phyloP scores from a whole-genome alignment of 2,329 filamentous ascomycete genomes.

The Ophiostoma tasmaniense region DNA sequence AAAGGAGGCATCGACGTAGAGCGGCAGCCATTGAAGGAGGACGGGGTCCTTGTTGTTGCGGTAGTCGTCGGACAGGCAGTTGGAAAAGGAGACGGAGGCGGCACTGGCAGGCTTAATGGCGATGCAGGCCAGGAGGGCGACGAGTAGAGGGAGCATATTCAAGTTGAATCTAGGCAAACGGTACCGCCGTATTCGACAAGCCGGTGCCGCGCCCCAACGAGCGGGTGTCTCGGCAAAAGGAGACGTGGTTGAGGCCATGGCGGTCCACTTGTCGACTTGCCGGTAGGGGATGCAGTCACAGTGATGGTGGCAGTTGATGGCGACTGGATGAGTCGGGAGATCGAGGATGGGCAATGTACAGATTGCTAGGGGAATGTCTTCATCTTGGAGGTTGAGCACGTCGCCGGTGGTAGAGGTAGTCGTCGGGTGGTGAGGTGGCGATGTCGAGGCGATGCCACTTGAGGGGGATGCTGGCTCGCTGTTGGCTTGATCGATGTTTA shows the following conservation, averaged over 20 bases:
- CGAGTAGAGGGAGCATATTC: constrained; percentile 24
- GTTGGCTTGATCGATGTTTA: background rate
- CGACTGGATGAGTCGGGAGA: background rate
- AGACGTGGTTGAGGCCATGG: constrained; percentile 1
- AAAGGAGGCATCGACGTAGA: constrained; percentile 67
- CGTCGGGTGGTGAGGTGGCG: background rate
- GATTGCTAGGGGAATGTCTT: constrained; percentile 12
- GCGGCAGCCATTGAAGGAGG: constrained; percentile 71
- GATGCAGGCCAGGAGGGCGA: constrained; percentile 33
- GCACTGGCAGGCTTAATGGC: constrained; percentile 43
- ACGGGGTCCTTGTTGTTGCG: constrained; percentile 35
- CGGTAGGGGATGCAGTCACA: background rate
- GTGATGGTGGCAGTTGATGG: background rate
- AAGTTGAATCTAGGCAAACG: background rate
- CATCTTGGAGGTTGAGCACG: constrained; percentile 13
- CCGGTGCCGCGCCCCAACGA: background rate
- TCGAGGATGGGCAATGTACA: constrained; percentile 3
- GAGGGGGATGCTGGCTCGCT: background rate
- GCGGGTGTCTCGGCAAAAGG: background rate
- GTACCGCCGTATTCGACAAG: constrained; percentile 9
- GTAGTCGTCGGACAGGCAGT: constrained; percentile 63
- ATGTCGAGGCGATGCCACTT: background rate
- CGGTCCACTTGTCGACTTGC: background rate
- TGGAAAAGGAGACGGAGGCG: constrained; percentile 68
- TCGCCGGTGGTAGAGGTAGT: constrained; percentile 3